Base-by-base conservation (phyloP, 306 rosid species). In the Ziziphus jujuba region DNA sequence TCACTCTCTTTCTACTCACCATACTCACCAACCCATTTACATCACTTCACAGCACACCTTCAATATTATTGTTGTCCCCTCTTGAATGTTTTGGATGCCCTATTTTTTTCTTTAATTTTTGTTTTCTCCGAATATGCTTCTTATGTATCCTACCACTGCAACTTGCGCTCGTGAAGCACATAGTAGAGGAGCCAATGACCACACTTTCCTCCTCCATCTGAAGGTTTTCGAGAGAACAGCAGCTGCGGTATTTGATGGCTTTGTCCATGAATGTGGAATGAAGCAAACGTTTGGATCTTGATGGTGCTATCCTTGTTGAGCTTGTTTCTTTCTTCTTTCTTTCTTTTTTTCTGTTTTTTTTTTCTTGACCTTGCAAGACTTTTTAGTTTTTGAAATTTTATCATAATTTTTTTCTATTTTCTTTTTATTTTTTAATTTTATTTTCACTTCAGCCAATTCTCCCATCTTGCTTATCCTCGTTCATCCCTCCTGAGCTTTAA, bases 281-380 rank as follows among this genome's bases (percentile, higher is more conserved):
- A 72, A 40, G 64, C 17, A 17, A n/a, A 45, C 23, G 44, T 36
- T 44, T 10, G 66, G 4, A 14, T 20, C 44, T 56, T 61, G 13
- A 73, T 7, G 96, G 93, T 67, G 91, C 76, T 89, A 83, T 89
- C 93, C 84, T 66, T 17, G 14, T 60, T 83, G 96, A 89, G 93
- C 96, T 89, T 66, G 0, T 14, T 1, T 24, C 0, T 0, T 0
- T 5, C 7, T 1, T 40, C 6, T 1, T 0, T 24, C 0, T 13
- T 0, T 0, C 0, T 4, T 38, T 53, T 40, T 87, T 89, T 87
- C 91, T 89, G 87, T 22, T 0, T 1, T 4, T 38, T 53, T 40
- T 87, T 89, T 89, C 93, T 89, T 89, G 93, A 89, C 81, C 93
- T 89, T 89, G 96, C 93, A 89, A 83, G 96, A 7, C 96, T 87